Percentiles rank a stretch among this genome's conserved stretches.
These are phyloP conservation scores for Dalechampia spathulata DNA, from an alignment of 441 rosid genomes.

Conservation along the genomic window DNA sequence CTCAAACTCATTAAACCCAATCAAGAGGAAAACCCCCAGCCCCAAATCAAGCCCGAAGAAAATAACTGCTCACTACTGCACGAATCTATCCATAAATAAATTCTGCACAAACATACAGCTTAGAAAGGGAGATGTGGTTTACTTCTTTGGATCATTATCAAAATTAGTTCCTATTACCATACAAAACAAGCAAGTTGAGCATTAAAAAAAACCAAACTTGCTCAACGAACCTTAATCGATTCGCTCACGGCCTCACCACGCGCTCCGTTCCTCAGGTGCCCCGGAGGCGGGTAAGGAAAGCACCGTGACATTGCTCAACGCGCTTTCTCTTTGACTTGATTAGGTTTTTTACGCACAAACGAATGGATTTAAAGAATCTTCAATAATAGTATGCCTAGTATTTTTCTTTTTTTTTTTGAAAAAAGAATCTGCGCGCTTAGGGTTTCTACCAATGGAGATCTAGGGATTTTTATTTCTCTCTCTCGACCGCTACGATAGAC, in stretches of 20 bases:
- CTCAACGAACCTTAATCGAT: constrained; percentile 74
- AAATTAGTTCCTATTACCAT: neutral
- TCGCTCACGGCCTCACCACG: constrained; percentile 42
- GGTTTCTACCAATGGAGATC: neutral
- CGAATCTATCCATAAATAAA: too few relatives aligned
- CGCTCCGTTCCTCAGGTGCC: constrained; percentile 29
- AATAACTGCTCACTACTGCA: too few relatives aligned
- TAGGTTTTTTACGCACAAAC: constrained; percentile 13
- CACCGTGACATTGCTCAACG: constrained; percentile 64
- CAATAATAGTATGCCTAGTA: too few relatives aligned
- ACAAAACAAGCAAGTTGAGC: constrained; percentile 25
- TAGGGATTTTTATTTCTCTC: neutral
- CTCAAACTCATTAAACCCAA: too few relatives aligned
- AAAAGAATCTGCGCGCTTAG: constrained; percentile 1
- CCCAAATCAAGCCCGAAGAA: too few relatives aligned
- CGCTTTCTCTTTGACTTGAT: neutral
- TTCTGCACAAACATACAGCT: too few relatives aligned
- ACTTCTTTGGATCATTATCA: too few relatives aligned
- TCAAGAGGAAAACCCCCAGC: too few relatives aligned
- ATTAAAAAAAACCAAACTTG: constrained; percentile 33
- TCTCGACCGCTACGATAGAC: rapidly evolving
- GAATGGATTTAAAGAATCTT: too few relatives aligned
- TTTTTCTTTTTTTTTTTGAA: neutral
- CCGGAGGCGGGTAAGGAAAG: constrained; percentile 45
- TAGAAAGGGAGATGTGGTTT: too few relatives aligned